Base-by-base conservation (phyloP, 2,329 filamentous ascomycete genomes). In the Zymoseptoria tritici region DNA sequence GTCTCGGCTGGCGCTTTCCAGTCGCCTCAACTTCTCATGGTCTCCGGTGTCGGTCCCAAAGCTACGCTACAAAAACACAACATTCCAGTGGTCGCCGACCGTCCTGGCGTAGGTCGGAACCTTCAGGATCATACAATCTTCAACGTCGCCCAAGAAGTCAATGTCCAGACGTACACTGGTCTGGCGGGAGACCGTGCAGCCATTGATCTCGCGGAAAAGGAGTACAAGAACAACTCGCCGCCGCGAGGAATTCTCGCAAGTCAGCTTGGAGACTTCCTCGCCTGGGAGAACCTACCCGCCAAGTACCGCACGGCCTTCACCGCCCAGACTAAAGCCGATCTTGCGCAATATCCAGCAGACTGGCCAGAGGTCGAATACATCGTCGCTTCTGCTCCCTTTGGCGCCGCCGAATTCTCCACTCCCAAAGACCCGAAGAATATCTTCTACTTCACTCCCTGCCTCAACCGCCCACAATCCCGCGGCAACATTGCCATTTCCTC, bases 31-130 rank as follows among this genome's bases (percentile, higher is more conserved):
- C 73, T 88, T 2, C 80, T 88, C 13, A 83, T 85, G 74, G 79
- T 87, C 2, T 82, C 78, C 54, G 85, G 85, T 19, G 78, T 88
- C 42, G 85, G 85, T 0, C 83, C 83, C 0, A 67, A 71, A 9
- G 67, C 73, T 0, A 79, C 84, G 62, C 78, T 88, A 2, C 60
- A 76, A 20, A 74, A 77, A 58, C 78, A 81, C 66, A 72, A 75
- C 19, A 86, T 87, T 63, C 68, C 77, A 1, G 72, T 82, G 0
- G 63, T 85, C 16, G 76, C 79, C 7, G 78, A 86, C 61, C 81
- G 83, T 0, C 80, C 81, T 1, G 83, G 85, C 52, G 84, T 89
- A 3, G 85, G 86, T 5, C 80, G 80, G 60, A 85, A 87, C 71
- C 76, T 89, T 1, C 76, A 84, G 59, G 85, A 88, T 67, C 83